Evolutionary conservation across 2,329 filamentous ascomycete genomes (phyloP), one percentile per base, ranked within the genome.

Genomic region (Trichoderma cornu-damae): DNA sequence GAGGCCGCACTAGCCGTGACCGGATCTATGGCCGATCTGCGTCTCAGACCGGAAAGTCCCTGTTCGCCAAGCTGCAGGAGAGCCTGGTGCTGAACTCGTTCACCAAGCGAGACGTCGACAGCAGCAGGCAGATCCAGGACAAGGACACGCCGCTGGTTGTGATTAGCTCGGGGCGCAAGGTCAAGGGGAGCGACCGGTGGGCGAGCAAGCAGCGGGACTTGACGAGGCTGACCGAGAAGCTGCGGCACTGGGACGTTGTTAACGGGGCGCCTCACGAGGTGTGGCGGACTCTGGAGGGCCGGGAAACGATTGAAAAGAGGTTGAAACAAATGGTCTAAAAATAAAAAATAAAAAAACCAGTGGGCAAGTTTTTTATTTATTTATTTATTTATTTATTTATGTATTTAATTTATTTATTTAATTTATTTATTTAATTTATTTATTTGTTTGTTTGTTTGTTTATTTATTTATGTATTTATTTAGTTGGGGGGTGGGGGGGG

Each of bases 11-110:
- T 1, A 85, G 89, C 35, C 84, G 88, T 68, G 93, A 97, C 70
- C 87, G 94, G 8, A 85, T 96, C 9, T 95, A 88, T 72, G 94
- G 94, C 11, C 81, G 84, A 43, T 84, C 85, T 4, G 84, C 90
- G 0, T 87, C 90, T 67, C 90, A 96, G 71, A 80, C 79, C 22
- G 89, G 89, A 60, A 95, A 92, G 70, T 87, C 83, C 69, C 87
- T 96, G 71, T 96, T 95, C 70, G 88, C 91, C 4, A 89, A 92
- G 72, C 78, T 99, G 57, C 94, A 99, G 73, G 94, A 99, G 75
- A 93, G 87, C 62, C 79, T 97, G 1, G 90, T 96, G 30, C 92
- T 92, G 0, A 82, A 86, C 62, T 90, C 89, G 1, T 83, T 97
- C 63, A 90, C 90, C 12, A 87, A 86, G 70, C 89, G 89, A 32